Base-by-base conservation (phyloP, 1,284 basidiomycete genomes). In the Thelephora terrestris region DNA sequence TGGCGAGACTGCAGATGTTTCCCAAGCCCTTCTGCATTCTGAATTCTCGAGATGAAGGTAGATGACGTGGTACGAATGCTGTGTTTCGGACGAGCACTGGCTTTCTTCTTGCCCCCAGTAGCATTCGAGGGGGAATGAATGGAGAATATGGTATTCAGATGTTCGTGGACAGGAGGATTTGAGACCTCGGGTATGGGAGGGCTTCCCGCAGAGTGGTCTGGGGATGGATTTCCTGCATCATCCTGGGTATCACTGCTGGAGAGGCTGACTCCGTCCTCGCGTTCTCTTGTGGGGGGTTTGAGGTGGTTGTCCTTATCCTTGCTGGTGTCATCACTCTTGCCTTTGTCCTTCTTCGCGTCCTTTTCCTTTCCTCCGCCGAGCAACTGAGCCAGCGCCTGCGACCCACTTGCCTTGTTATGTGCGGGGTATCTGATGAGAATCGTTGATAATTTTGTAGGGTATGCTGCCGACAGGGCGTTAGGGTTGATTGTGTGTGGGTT, bases 51-150 rank as follows among this genome's bases (percentile, higher is more conserved):
- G 57, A 96, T 86, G 64, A 96, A 95, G 2, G 85, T 88, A 27
- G 89, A 93, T 18, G 84, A 90, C 0, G 89, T 91, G 1, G 88
- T 90, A 48, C 85, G 77, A 59, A 95, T 81, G 59, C 85, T 93
- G 57, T 90, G 88, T 64, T 90, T 93, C 18, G 92, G 91, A 36
- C 87, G 74, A 7, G 81, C 73, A 20, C 66, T 62, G 7, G 71
- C 58, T 58, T 84, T 85, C 67, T 81, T 82, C 71, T 83, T 85
- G 34, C 73, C 71, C 7, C 62, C 56, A 29, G 59, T 56, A 32
- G 67, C 58, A 6, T 71, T 65, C 46, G 66, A 67, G 2, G 56
- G 58, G 36, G 38, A 58, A 52, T 53, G 75, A 69, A 56, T 79
- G 76, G 43, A 79, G 69, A 52, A 73, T 67, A 58, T 75, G 69